phyloP scores from a whole-genome alignment of 163 green algal genomes.

The Volvox carteri region DNA sequence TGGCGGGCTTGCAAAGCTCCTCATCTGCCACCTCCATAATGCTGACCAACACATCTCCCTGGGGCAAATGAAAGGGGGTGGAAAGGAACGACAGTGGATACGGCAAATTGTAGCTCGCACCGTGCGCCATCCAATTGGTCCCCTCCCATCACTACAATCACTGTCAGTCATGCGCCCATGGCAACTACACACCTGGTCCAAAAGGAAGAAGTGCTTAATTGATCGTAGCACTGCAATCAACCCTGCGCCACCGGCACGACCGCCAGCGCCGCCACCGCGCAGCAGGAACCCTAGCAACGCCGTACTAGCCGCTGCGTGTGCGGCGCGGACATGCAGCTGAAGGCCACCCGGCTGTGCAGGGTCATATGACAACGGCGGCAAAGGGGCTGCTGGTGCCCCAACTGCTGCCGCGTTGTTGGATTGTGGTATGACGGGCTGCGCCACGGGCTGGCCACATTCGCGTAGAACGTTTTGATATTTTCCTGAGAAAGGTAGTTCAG shows the following conservation, averaged over 20 bases:
- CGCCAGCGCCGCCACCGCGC: slow-evolving; percentile 6
- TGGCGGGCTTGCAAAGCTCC: slow-evolving; percentile 80
- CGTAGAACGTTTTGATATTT: slow-evolving; percentile 95
- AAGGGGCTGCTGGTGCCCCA: slow-evolving; percentile 4
- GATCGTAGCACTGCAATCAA: slow-evolving; percentile 73
- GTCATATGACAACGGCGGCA: slow-evolving; percentile 64
- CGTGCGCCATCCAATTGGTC: not conserved
- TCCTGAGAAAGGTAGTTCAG: slow-evolving; percentile 75
- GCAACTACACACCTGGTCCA: slow-evolving; percentile 79
- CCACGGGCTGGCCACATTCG: slow-evolving; percentile 76
- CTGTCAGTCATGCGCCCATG: too few species aligned
- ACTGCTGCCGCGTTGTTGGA: not conserved
- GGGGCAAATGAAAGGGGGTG: slow-evolving; percentile 3
- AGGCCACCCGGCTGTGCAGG: slow-evolving; percentile 54
- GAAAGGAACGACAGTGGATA: too few species aligned
- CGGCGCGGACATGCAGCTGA: slow-evolving; percentile 51
- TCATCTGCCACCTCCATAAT: slow-evolving; percentile 89
- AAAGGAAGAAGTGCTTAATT: slow-evolving; percentile 89
- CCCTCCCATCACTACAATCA: too few species aligned
- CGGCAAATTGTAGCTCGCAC: not conserved
- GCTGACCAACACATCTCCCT: slow-evolving; percentile 87
- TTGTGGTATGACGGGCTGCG: slow-evolving; percentile 68
- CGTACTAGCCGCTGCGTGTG: slow-evolving; percentile 69
- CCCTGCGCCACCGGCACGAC: not conserved
- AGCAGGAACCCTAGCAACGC: slow-evolving; percentile 77